Base-by-base conservation (phyloP, 2,329 filamentous ascomycete species). In the Sporothrix luriei region DNA sequence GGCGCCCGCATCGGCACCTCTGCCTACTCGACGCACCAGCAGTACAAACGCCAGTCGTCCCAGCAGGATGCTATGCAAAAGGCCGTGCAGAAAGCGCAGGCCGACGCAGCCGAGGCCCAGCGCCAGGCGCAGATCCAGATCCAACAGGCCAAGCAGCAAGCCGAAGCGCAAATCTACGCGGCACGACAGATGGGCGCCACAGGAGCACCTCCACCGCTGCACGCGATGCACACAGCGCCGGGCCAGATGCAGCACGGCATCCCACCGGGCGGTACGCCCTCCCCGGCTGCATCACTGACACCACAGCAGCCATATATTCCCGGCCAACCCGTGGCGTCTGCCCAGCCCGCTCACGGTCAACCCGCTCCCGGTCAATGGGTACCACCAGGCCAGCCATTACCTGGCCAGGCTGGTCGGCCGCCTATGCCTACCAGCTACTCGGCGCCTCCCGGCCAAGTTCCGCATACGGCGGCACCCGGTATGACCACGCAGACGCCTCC, bases 1-100 rank as follows among this genome's bases (percentile, higher is more conserved):
- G 73, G 72, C 4, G 72, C 72, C 1, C 57, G 61, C 16, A 49
- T 71, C 4, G 71, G 70, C n/a, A 43, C 38, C 10, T 46, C n/a
- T 9, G 43, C 33, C 5, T 70, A 54, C 40, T 24, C 40, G 4
- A n/a, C 52, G 3, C 69, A 71, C 33, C 65, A 73, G 29, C 54
- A 66, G 29, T 66, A 69, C 33, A 72, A 72, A 43, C 48, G 24
- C 4, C 46, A 66, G 26, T 54, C 68, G 6, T 29, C 26, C 21
- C 62, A 68, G 16, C 69, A 68, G 21, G 55, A 51, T 4, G 46
- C 64, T 7, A 59, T 66, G 29, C 43, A 66, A 11, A 29, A 61
- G 29, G 68, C 64, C 10, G 29, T 46, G 29, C 33, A 64, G 24
- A 52, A 70, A 7, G 66, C 61, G 4, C 61, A 67, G 61, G 48